phyloP scores from a whole-genome alignment of 2,329 filamentous ascomycete genomes.

The Aspergillus awamori region DNA sequence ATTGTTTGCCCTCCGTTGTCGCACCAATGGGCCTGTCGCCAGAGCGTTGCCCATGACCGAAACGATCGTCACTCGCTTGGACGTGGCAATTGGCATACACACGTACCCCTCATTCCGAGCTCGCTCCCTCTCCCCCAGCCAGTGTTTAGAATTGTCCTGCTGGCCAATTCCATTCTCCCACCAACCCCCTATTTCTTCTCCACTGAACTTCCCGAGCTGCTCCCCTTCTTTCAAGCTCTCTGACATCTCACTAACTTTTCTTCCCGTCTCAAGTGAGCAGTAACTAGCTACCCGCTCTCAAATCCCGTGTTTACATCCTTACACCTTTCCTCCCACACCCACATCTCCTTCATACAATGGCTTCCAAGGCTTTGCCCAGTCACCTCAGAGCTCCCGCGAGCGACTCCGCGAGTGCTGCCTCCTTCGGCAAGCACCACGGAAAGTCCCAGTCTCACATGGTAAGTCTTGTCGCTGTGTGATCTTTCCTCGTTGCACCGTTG shows the following conservation, averaged over 20 bases:
- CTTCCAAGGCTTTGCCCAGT: slow-evolving; percentile 75
- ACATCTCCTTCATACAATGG: slow-evolving; percentile 57
- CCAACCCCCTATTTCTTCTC: not conserved
- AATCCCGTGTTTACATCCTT: slow-evolving; percentile 12
- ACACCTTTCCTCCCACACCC: slow-evolving; percentile 1
- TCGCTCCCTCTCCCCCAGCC: not conserved
- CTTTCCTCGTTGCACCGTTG: not conserved
- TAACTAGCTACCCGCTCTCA: slow-evolving; percentile 7
- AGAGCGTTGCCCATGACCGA: slow-evolving; percentile 31
- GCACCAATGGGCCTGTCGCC: slow-evolving; percentile 11
- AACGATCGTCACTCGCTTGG: slow-evolving; percentile 30
- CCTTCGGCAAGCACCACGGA: slow-evolving; percentile 54
- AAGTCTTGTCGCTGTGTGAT: slow-evolving; percentile 34
- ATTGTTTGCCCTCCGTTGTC: slow-evolving; percentile 3
- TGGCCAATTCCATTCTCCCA: too few species aligned
- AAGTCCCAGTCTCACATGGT: slow-evolving; percentile 61
- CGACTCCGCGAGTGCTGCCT: slow-evolving; percentile 36
- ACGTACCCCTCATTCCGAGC: not conserved
- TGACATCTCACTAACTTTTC: not conserved
- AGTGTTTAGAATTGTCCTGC: not conserved
- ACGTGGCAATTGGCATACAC: slow-evolving; percentile 25
- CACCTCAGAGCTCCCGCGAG: slow-evolving; percentile 72
- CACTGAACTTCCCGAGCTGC: not conserved
- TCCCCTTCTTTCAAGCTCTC: slow-evolving; percentile 18
- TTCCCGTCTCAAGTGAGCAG: slow-evolving; percentile 7